Evolutionary conservation across 2,329 filamentous ascomycete genomes (phyloP).

Genomic region (Ilyonectria mors-panacis): DNA sequence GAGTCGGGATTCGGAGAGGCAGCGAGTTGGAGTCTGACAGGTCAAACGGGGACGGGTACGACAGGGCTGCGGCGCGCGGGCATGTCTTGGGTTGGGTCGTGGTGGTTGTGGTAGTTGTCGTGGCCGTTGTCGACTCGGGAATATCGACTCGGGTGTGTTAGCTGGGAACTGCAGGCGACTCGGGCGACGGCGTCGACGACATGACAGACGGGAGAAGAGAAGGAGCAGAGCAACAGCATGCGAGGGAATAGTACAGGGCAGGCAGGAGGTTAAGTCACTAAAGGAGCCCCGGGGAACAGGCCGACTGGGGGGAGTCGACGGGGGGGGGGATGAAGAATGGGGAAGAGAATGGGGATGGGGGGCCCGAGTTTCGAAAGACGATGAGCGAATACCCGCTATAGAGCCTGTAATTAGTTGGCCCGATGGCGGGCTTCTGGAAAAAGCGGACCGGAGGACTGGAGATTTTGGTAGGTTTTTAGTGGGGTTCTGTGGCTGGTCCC

Average conservation of each 20-base stretch:
- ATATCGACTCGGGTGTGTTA: conserved; percentile 9
- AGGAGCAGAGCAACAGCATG: background rate
- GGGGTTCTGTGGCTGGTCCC: conserved; percentile 18
- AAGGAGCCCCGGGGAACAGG: conserved; percentile 26
- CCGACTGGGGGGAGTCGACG: conserved; percentile 14
- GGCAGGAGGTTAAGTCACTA: conserved; percentile 13
- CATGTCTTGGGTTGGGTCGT: conserved; percentile 39
- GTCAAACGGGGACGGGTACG: conserved; percentile 42
- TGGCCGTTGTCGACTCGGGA: background rate
- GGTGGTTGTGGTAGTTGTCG: too few species aligned
- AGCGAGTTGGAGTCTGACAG: conserved; percentile 43
- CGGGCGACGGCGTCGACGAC: conserved; percentile 31
- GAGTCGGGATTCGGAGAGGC: conserved; percentile 34
- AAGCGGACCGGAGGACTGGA: conserved; percentile 39
- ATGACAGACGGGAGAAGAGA: conserved; percentile 31
- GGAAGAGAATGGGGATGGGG: conserved; percentile 33
- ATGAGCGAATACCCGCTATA: conserved; percentile 14
- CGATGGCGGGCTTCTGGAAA: conserved; percentile 47
- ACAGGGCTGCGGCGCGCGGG: conserved; percentile 39
- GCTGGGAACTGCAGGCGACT: conserved; percentile 18
- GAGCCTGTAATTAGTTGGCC: conserved; percentile 9
- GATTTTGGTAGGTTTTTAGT: conserved; percentile 18
- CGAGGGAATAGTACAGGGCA: conserved; percentile 16
- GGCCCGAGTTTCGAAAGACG: conserved; percentile 6
- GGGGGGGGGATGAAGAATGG: conserved; percentile 22